Evolutionary conservation across 306 rosid species (phyloP), one percentile per base, ranked within the genome.

Genomic region (Comarum palustre): DNA sequence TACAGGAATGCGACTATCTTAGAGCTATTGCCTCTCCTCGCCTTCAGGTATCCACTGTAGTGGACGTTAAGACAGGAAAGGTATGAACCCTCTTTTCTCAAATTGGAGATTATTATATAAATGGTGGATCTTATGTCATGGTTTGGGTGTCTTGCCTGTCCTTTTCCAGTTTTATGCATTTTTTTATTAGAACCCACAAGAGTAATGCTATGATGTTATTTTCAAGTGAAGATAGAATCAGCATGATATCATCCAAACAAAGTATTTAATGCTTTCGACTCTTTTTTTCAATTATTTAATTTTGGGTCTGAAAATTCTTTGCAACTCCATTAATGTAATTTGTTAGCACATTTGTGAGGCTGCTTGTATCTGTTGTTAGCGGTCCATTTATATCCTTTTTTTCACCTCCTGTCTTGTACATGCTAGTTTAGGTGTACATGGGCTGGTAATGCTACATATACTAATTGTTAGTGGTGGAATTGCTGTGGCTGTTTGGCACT

Each of bases 1-100:
- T 66, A 24, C 85, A 94, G 99, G 99, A 94, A 83, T 94, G 99
- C 42, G 95, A 94, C 80, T 89, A 89, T 79, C 97, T 94, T 64
- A 88, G 84, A 83, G 88, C 80, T 42, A 1, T 91, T 64, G 97
- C 99, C 66, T 88, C 73, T 71, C 95, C 99, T 79, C 96, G 91
- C 76, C 90, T 94, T 74, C 83, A 89, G 71, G 55, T 82, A 84
- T 94, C 99, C 45, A 94, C 99, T 15, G 99, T 94, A 65, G 99
- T 94, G 85, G 99, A 94, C 84, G 59, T 86, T 1, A 90, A 83
- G 64, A 94, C 99, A 0, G 99, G 99, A 77, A 94, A 87, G 98
- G 98, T 94, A 77, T 63, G 66, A n/a, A 32, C 11, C 20, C 66
- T 32, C 25, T 31, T 5, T 31, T 60, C 39, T 16, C 36, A 27